Evolutionary conservation across 306 rosid species (phyloP), one percentile per base, ranked within the genome.

Genomic region (Acacia confusa): DNA sequence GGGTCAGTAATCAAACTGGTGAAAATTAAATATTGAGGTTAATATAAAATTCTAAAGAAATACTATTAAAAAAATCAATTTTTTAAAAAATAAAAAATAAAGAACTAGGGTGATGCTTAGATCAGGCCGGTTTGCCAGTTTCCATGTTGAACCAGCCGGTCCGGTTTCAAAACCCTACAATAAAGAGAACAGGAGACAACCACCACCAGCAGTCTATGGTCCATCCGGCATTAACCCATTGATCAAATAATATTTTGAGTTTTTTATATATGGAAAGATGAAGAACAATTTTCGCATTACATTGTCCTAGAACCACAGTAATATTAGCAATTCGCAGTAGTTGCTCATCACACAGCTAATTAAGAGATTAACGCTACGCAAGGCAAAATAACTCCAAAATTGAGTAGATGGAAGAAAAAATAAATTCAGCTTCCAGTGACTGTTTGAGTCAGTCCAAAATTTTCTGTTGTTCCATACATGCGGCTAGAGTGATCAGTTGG

Each of bases 361-460:
- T 3, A 24, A 58, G 32, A 58, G 16, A 50, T 58, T 0, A 11
- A 25, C 32, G 11, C 66, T 24, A 60, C 66, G 24, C 34, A 24
- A 10, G 34, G 6, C 16, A 60, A 60, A 60, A 60, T 25, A 3
- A 27, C 32, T 16, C 50, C 83, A 80, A 77, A 79, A 80, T 24
- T 73, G 69, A 81, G 55, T n/a, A 24, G 70, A 78, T 50, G 17
- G 47, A 72, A 77, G 9, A 60, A 80, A 55, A 77, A 68, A 64
- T 45, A 14, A 60, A 48, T 45, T 44, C 75, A 24, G 17, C 32
- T 53, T 83, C 82, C 24, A 78, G 77, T 78, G 84, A 81, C 72
- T 41, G 60, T 25, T 34, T 65, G 44, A 81, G 48, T 70, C 79
- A 16, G 53, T 78, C 78, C 86, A 84, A 84, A 70, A 60, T 55